Conservation (phyloP, 257 asterid species). For the Gentiana straminea region DNA sequence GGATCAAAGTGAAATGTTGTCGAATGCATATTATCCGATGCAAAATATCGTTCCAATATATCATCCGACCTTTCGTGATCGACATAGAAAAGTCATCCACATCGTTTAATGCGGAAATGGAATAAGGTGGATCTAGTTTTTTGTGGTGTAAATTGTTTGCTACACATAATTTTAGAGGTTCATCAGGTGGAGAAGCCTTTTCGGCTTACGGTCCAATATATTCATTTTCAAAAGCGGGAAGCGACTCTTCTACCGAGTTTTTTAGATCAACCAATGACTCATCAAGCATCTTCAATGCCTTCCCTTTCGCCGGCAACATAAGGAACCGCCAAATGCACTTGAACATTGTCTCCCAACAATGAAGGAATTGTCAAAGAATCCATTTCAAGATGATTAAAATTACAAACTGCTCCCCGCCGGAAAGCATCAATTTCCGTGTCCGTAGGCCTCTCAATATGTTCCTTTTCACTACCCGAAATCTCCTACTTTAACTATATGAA, state of each 20-base stretch:
- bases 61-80: conserved; percentile 21
- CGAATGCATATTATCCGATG: conserved; percentile 15
- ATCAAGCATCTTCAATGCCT: conserved; percentile 12
- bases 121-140: conserved; percentile 11
- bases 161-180: conserved; percentile 6
- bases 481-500: conserved; percentile 11
- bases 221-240: conserved; percentile 21
- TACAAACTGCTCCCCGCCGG: conserved; percentile 12
- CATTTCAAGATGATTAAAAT: conserved; percentile 20
- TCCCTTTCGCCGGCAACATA: conserved; percentile 18
- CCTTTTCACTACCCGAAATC: conserved; percentile 19
- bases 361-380: conserved; percentile 17
- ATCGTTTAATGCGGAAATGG: conserved; percentile 11
- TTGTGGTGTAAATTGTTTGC: conserved; percentile 26
- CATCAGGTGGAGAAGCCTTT: conserved; percentile 16
- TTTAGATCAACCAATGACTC: conserved; percentile 12
- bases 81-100: conserved; percentile 8
- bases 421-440: conserved; percentile 17
- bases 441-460: conserved; percentile 20
- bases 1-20: conserved; percentile 17
- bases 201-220: conserved; percentile 22
- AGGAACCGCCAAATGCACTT: conserved; percentile 3
- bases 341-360: conserved; percentile 1
- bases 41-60: conserved; percentile 10
- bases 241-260: conserved; percentile 15